Conservation (phyloP, 495 filamentous ascomycete species). For the Collariella sp. region DNA sequence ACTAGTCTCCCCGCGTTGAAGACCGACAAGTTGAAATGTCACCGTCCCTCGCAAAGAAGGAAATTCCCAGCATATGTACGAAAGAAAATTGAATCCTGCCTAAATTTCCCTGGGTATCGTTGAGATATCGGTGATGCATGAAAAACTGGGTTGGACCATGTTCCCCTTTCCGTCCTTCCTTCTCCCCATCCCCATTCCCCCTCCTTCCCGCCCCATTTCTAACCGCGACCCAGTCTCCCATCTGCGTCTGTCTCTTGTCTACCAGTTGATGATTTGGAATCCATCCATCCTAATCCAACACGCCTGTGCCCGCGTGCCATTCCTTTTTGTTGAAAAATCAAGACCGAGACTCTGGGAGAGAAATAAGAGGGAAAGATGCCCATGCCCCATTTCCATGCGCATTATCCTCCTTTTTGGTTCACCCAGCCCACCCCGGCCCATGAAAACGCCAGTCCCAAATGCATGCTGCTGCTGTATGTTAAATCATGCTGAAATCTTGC, state of each 20-base stretch:
- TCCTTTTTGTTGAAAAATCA: constrained; percentile 34
- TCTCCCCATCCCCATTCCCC: neutral
- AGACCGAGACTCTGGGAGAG: neutral
- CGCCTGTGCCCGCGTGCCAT: neutral
- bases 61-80: neutral
- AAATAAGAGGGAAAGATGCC: constrained; percentile 11
- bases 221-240: constrained; percentile 4
- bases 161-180: neutral
- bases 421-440: neutral
- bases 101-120: constrained; percentile 28
- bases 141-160: constrained; percentile 7
- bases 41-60: neutral
- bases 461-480: constrained; percentile 14
- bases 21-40: neutral
- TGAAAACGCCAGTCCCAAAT: constrained; percentile 15
- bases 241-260: neutral
- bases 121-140: constrained; percentile 29
- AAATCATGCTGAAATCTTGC: constrained; percentile 8
- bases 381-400: constrained; percentile 6
- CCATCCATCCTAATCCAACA: constrained; percentile 8
- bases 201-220: too few relatives aligned
- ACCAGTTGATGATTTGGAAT: constrained; percentile 7
- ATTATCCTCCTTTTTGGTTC: neutral
- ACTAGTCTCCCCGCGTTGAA: constrained; percentile 2
- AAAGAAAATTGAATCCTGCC: neutral